Evolutionary conservation across 2,329 filamentous ascomycete species (phyloP), one percentile per base, ranked within the genome.

Genomic region (Monilinia laxa): DNA sequence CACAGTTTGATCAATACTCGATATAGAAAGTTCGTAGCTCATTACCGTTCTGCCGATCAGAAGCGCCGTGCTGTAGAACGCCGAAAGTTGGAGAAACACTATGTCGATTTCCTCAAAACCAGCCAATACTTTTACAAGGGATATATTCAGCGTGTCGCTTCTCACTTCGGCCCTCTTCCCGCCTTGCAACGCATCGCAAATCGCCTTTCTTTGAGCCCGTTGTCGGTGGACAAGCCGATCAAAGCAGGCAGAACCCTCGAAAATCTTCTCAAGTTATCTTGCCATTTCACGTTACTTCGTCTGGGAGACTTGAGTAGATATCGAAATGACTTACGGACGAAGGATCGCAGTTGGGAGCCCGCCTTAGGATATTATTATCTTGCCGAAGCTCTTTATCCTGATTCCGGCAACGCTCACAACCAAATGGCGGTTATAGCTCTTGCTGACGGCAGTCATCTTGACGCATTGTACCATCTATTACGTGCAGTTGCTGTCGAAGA

Each of bases 301-400:
- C 85, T 98, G 12, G 95, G 95, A 45, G 95, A 99, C 77, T 83
- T 99, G 58, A 91, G 91, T 60, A 88, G 95, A 70, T 99, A 97
- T 78, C 89, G 93, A 64, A 83, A 84, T 64, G 90, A 94, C 75
- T 81, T 91, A 67, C 87, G 89, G 68, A 84, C 84, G 68, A 93
- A 90, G 77, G 72, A 77, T 62, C 87, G 88, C 64, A 90, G 90
- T 73, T 96, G 91, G 82, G 90, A 90, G 35, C 87, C 87, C 18
- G 92, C 94, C 18, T 83, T 93, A 74, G 88, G 90, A 14, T 97
- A 94, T 78, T 98, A 99, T 77, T 82, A 85, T 65, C 82, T 98
- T 68, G 95, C 95, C 28, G 87, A 88, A 70, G 87, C 90, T 62
- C 84, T 98, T 64, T 85, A 90, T 71, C 92, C 94, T 3, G 82